Conservation (phyloP, 768 basidiomycete genomes). For the Pleurotus platypus region DNA sequence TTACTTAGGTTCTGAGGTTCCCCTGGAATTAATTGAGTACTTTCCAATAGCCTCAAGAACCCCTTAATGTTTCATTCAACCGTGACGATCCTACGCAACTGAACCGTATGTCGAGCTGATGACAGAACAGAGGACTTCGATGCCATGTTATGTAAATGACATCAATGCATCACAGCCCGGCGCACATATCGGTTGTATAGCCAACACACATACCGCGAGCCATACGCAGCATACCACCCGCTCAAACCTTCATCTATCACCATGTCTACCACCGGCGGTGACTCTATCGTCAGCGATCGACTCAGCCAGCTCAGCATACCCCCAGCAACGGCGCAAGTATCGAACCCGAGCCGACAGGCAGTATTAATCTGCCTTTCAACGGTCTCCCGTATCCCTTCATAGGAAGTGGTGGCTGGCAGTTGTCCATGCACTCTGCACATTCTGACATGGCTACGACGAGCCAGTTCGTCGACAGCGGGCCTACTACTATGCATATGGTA, state of each 20-base stretch:
- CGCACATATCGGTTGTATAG: too few species aligned
- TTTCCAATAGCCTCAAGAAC: not conserved
- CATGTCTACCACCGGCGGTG: constrained; percentile 3
- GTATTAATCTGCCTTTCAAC: constrained; percentile 2
- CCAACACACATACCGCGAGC: not conserved
- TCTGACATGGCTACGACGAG: not conserved
- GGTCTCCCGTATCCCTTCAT: not conserved
- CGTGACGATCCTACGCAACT: not conserved
- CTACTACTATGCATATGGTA: not conserved
- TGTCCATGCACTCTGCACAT: not conserved
- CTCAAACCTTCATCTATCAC: not conserved
- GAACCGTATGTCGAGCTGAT: not conserved
- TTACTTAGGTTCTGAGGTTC: not conserved
- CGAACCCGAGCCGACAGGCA: not conserved
- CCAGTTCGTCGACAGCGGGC: not conserved
- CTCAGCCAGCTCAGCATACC: constrained; percentile 5
- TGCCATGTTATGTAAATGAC: too few species aligned
- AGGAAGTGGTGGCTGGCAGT: not conserved
- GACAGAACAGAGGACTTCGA: not conserved
- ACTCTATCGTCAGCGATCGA: not conserved
- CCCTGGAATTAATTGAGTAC: not conserved
- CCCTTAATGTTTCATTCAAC: not conserved
- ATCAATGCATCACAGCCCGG: too few species aligned
- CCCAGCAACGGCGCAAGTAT: not conserved
- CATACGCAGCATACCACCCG: not conserved